A percentile compares a stretch with the other conserved stretches of the same genome.
These are phyloP conservation scores for Melampsora larici-populina DNA, from an alignment of 1,284 basidiomycete species.

Conservation along the genomic window DNA sequence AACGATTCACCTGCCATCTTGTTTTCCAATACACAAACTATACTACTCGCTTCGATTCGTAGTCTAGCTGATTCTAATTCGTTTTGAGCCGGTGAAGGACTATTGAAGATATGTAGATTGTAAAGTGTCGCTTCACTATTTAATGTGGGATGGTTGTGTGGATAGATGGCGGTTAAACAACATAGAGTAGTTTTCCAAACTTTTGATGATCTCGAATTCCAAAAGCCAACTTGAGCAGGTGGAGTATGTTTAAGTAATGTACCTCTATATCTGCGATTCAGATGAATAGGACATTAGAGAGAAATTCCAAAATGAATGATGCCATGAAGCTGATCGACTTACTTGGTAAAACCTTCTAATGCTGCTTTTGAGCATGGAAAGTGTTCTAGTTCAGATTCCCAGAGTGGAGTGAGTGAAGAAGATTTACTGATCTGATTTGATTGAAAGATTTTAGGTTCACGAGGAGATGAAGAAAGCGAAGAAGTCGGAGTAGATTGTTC, in stretches of 20 bases:
- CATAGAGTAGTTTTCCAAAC: conserved; percentile 3
- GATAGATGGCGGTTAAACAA: background rate
- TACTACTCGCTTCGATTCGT: background rate
- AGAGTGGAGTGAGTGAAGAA: background rate
- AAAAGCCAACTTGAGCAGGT: background rate
- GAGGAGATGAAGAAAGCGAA: too few relatives aligned
- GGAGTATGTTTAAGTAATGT: background rate
- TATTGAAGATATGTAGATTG: background rate
- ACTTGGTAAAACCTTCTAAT: background rate
- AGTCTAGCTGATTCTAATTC: background rate
- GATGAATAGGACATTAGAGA: background rate
- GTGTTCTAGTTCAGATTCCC: background rate
- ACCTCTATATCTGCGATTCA: background rate
- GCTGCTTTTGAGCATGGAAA: background rate
- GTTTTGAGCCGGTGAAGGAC: background rate
- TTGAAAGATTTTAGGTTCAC: background rate
- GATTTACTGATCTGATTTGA: background rate
- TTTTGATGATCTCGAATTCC: background rate
- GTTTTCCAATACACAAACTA: conserved; percentile 18
- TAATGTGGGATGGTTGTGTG: background rate
- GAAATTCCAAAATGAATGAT: background rate
- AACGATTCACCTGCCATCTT: conserved; percentile 1
- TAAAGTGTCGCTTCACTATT: background rate
- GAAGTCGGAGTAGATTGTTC: too few relatives aligned
- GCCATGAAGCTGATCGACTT: background rate